Evolutionary conservation across 768 basidiomycete genomes (phyloP), one percentile per base, ranked within the genome.

Genomic region (Agaricus subrufescens): DNA sequence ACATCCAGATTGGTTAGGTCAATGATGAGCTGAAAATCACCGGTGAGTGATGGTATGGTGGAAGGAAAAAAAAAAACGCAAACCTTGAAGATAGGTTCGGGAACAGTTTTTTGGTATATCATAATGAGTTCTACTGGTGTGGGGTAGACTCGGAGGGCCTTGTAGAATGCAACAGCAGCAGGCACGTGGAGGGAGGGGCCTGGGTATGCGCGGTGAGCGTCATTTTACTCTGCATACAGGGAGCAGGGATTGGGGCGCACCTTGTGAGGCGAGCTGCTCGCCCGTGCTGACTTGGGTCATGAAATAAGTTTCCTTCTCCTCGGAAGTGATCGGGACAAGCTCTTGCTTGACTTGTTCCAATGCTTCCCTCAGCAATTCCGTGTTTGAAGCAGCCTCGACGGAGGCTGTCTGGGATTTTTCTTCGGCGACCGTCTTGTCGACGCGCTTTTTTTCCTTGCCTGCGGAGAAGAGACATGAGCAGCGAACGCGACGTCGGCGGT

Each of bases 361-460:
- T 2, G 87, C 89, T 7, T 77, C 79, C 50, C 75, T 75, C 46
- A 95, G 71, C 63, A 85, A 81, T 38, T 78, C 82, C 10, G 77
- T 66, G n/a, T 63, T 63, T 3, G 65, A 58, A 10, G 67, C 56
- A 7, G 70, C 62, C 1, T 65, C 62, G 47, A 74, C 71, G 14
- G 74, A 69, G 52, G 75, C 73, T 29, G 59, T 50, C 15, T 49
- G 48, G 15, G 39, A 26, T 58, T 76, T 79, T 60, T 81, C 76
- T 62, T 82, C 69, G 0, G 81, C 77, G 5, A 80, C 74, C 26
- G 80, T 79, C 72, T 90, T 90, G 59, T 85, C 79, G 54, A 91
- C 79, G 70, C 89, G 88, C 75, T 96, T 95, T 73, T 94, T 90
- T 68, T 99, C 90, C 73, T 90, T 94, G 67, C 86, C 94, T 98